Base-by-base conservation (phyloP, 75 land plant species). In the Pinus taeda region DNA sequence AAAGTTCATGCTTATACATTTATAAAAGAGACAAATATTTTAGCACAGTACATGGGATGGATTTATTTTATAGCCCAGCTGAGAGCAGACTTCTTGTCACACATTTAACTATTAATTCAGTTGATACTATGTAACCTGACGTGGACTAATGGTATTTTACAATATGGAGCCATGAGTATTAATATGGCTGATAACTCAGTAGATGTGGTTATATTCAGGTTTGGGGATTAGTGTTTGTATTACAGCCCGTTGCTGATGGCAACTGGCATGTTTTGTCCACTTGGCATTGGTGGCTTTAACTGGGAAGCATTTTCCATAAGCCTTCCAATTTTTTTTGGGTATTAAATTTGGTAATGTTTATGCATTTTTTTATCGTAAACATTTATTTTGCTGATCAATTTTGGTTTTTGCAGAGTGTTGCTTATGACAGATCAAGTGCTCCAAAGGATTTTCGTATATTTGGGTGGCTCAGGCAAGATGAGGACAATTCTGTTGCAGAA, bases 351-450 rank as follows among this genome's bases (percentile, higher is more conserved):
- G 11, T 49, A 8, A 49, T 49, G 42, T 11, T 0, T 15, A 8
- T 42, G 3, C 55, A 42, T 56, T 74, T 12, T 11, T 30, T 26
- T 6, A 2, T 62, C 4, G 60, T 26, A 57, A 74, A 11, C 60
- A 53, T 57, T 53, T 7, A 15, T 56, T 21, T 18, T 15, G 36
- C 14, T 39, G 74, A 15, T 30, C 20, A 57, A 17, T 29, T 29
- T 15, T 17, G 29, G 64, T 29, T 33, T 24, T 55, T 88, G 60
- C 97, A 96, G 99, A 88, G 86, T 60, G 93, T 89, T 36, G 95
- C 95, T 0, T 96, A 83, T 84, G 95, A 96, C 78, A 76, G 89
- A 57, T 82, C 90, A 13, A 94, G 95, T 78, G 97, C 99, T 36
- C 99, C 97, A 15, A 94, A 88, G 71, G 88, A 89, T 56, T 96